Conservation (phyloP, 495 filamentous ascomycete genomes). For the Daldinia vernicosa region DNA sequence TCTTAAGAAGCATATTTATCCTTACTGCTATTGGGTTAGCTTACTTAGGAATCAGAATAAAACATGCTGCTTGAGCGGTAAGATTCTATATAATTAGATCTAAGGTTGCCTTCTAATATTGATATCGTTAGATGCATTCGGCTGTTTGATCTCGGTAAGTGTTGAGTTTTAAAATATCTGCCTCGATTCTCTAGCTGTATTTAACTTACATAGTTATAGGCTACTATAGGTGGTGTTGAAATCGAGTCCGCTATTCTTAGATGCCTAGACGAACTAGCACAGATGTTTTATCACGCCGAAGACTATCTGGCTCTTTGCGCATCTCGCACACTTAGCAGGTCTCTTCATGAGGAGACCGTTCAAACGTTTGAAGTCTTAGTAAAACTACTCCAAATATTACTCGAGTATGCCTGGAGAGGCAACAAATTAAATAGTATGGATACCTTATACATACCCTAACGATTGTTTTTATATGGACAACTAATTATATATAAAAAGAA, state of each 20-base stretch:
- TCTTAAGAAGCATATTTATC: not conserved
- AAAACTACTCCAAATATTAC: not conserved
- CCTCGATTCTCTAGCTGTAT: not conserved
- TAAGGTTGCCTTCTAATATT: not conserved
- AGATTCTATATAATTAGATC: not conserved
- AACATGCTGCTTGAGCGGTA: not conserved
- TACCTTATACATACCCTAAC: not conserved
- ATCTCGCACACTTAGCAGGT: not conserved
- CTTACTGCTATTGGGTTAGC: not conserved
- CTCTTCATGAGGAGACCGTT: not conserved
- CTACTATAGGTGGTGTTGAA: not conserved
- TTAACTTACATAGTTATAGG: not conserved
- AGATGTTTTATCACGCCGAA: not conserved
- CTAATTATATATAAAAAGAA: not conserved
- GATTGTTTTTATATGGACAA: not conserved
- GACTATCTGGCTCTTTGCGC: not conserved
- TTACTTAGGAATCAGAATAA: not conserved
- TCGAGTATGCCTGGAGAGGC: not conserved
- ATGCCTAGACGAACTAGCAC: not conserved
- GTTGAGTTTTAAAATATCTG: not conserved
- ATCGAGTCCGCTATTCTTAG: not conserved
- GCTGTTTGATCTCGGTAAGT: not conserved
- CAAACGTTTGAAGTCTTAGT: not conserved
- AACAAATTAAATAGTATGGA: not conserved
- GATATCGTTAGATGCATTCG: not conserved